phyloP scores from a whole-genome alignment of 805 yeast genomes.

The Yarrowia divulgata region DNA sequence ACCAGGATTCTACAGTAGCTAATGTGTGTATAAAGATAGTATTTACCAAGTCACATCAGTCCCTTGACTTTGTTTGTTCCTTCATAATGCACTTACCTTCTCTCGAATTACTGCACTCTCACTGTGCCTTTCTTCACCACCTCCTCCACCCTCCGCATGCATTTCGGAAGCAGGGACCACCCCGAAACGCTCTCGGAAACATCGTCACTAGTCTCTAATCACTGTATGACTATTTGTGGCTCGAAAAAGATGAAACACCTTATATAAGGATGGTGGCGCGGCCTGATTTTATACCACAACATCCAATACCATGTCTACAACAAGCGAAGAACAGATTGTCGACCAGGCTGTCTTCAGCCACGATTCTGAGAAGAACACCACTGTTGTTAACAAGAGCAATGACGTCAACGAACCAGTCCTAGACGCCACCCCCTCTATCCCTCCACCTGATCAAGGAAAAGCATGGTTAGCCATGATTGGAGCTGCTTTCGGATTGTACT shows the following conservation, averaged over 20 bases:
- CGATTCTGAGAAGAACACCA: constrained; percentile 6
- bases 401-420: too few relatives aligned
- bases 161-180: constrained; percentile 1
- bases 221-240: background rate
- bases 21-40: too few relatives aligned
- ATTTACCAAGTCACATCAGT: too few relatives aligned
- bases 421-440: too few relatives aligned
- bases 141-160: background rate
- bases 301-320: constrained; percentile 8
- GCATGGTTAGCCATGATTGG: constrained; percentile 36
- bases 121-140: background rate
- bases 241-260: background rate
- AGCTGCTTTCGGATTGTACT: constrained; percentile 24
- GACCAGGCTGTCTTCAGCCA: background rate
- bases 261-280: background rate
- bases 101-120: too few relatives aligned
- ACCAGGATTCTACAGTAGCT: too few relatives aligned
- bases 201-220: background rate
- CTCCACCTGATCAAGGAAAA: background rate
- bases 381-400: too few relatives aligned
- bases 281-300: too few relatives aligned
- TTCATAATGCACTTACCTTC: too few relatives aligned
- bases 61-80: too few relatives aligned
- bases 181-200: background rate
- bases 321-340: constrained; percentile 11